Conservation (phyloP, 176 grass and related monocot genomes). For the Triticum dicoccoides region DNA sequence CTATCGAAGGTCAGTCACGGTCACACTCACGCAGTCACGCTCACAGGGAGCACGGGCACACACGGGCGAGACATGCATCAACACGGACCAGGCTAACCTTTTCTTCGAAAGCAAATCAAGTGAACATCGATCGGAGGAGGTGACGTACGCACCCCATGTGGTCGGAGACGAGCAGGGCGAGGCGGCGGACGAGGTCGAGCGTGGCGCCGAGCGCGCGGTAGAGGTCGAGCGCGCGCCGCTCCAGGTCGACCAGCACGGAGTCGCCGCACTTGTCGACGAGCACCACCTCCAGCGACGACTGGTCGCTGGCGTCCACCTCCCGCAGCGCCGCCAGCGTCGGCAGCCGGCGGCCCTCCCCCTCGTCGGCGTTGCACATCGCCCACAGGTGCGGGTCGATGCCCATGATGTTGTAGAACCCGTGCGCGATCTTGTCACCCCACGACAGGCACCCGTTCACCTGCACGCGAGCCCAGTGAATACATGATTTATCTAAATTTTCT, state of each 20-base stretch:
- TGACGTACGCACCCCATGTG: slow-evolving; percentile 58
- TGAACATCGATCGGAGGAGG: neutral
- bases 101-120: neutral
- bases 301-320: slow-evolving; percentile 52
- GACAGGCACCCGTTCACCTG: slow-evolving; percentile 88
- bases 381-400: slow-evolving; percentile 91
- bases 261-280: slow-evolving; percentile 68
- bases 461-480: neutral
- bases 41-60: slow-evolving; percentile 13
- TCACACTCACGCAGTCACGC: neutral
- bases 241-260: slow-evolving; percentile 54
- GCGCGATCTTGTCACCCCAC: slow-evolving; percentile 69
- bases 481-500: too few species aligned
- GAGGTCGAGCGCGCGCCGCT: slow-evolving; percentile 54
- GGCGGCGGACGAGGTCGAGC: slow-evolving; percentile 59
- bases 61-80: neutral
- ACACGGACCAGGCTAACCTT: neutral
- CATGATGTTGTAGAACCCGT: slow-evolving; percentile 93
- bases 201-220: slow-evolving; percentile 41
- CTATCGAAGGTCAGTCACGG: neutral
- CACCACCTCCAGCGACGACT: slow-evolving; percentile 79
- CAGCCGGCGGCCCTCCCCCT: slow-evolving; percentile 62
- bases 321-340: slow-evolving; percentile 69
- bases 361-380: slow-evolving; percentile 80
- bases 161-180: slow-evolving; percentile 79